Evolutionary conservation across 2,329 filamentous ascomycete species (phyloP).

Genomic region (Colletotrichum eleusines): DNA sequence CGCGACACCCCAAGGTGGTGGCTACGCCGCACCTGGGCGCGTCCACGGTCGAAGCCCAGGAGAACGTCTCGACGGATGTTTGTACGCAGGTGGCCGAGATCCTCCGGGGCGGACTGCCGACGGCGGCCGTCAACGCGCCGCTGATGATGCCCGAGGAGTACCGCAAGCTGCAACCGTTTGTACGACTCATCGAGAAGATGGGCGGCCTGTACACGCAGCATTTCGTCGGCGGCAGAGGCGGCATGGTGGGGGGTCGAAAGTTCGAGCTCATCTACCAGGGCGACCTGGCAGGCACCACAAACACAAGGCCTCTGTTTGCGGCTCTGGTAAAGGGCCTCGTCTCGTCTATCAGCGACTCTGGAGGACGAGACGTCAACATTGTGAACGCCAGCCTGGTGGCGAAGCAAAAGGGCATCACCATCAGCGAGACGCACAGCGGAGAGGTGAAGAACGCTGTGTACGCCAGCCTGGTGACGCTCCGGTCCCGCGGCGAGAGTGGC

Average conservation of each 20-base stretch:
- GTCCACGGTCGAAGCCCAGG: slow-evolving; percentile 84
- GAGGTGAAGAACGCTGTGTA: slow-evolving; percentile 74
- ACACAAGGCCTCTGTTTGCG: slow-evolving; percentile 83
- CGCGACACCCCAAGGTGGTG: slow-evolving; percentile 78
- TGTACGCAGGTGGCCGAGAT: slow-evolving; percentile 84
- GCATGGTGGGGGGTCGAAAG: slow-evolving; percentile 69
- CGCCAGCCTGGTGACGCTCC: slow-evolving; percentile 77
- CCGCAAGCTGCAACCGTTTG: slow-evolving; percentile 80
- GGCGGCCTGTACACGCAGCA: slow-evolving; percentile 84
- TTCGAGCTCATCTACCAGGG: slow-evolving; percentile 86
- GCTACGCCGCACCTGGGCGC: slow-evolving; percentile 85
- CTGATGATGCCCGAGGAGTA: slow-evolving; percentile 86
- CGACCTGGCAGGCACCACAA: slow-evolving; percentile 76
- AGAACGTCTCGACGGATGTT: slow-evolving; percentile 86
- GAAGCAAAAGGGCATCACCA: slow-evolving; percentile 78
- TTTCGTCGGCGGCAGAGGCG: slow-evolving; percentile 61
- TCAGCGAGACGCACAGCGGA: slow-evolving; percentile 78
- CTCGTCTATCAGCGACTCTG: slow-evolving; percentile 74
- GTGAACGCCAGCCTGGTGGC: slow-evolving; percentile 84
- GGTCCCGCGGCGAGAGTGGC: slow-evolving; percentile 58
- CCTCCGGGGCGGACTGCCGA: slow-evolving; percentile 78
- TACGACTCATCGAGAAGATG: slow-evolving; percentile 82
- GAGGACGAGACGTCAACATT: slow-evolving; percentile 80
- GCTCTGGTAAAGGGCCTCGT: slow-evolving; percentile 83
- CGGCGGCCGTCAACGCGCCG: slow-evolving; percentile 83